Percentiles rank a stretch among this genome's conserved stretches.
These are phyloP conservation scores for Phlebiopsis flavidoalba DNA, from an alignment of 768 basidiomycete species.

Conservation along the genomic window DNA sequence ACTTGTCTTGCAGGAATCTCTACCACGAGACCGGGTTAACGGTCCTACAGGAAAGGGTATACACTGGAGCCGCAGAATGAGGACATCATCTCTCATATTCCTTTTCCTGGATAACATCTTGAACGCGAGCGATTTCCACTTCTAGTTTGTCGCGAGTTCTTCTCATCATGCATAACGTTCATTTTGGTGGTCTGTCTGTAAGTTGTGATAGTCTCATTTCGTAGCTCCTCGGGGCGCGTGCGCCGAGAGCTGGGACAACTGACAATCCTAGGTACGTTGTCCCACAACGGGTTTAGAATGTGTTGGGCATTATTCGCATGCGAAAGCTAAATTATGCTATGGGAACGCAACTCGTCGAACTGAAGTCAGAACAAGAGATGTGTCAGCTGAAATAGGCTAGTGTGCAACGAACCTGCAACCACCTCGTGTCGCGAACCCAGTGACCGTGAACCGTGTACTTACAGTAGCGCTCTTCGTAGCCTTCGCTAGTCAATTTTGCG, in stretches of 20 bases:
- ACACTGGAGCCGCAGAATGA: neutral
- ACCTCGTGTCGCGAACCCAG: too few relatives aligned
- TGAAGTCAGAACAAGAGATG: too few relatives aligned
- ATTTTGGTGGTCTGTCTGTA: neutral
- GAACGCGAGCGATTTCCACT: neutral
- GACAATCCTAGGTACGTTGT: neutral
- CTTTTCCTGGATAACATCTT: neutral
- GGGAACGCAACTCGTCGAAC: neutral
- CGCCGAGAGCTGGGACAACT: neutral
- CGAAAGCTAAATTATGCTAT: neutral
- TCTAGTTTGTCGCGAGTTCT: neutral
- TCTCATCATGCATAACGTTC: neutral
- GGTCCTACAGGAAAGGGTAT: conserved; percentile 2
- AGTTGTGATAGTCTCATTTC: neutral
- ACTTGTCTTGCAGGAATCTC: neutral
- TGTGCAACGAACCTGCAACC: neutral
- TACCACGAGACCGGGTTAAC: too few relatives aligned
- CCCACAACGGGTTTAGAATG: neutral
- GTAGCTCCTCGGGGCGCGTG: neutral
- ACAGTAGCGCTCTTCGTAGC: too few relatives aligned
- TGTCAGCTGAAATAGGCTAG: neutral
- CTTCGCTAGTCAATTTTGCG: too few relatives aligned
- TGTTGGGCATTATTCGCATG: neutral
- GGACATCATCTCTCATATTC: neutral
- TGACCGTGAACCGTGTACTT: too few relatives aligned